Percentiles rank a stretch among this genome's conserved stretches.
Evolutionary conservation across 768 basidiomycete species (phyloP).

Genomic region (Chlorophyllum brunneum): DNA sequence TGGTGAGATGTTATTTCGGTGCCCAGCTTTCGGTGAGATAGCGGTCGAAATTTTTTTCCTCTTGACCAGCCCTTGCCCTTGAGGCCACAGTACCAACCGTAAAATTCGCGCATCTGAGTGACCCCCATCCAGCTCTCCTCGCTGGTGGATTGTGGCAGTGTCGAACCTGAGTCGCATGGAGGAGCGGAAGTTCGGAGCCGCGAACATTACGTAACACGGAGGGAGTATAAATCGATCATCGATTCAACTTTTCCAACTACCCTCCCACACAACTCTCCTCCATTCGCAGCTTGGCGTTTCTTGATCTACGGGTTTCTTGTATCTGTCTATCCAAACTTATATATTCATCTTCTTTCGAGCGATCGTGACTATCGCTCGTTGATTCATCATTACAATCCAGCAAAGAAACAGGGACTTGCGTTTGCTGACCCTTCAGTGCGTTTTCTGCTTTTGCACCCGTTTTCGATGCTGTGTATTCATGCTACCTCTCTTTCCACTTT

Average conservation of each 20-base stretch:
- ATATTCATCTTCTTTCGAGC: conserved; percentile 1
- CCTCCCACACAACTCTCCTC: background rate
- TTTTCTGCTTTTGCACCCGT: conserved; percentile 16
- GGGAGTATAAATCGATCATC: conserved; percentile 5
- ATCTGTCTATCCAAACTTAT: background rate
- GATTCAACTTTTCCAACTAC: background rate
- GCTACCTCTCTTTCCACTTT: conserved; percentile 18
- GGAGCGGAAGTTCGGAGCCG: background rate
- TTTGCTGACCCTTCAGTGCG: conserved; percentile 76
- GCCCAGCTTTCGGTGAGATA: too few relatives aligned
- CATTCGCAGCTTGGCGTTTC: background rate
- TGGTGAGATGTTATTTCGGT: too few relatives aligned
- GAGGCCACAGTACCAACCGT: background rate
- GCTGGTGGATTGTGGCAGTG: background rate
- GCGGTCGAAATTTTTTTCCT: too few relatives aligned
- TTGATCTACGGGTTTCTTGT: background rate
- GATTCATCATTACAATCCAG: conserved; percentile 67
- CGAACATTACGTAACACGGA: background rate
- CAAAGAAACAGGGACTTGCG: conserved; percentile 77
- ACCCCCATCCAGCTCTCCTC: background rate
- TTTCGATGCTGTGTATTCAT: too few relatives aligned
- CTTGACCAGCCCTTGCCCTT: too few relatives aligned
- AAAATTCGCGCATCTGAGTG: background rate
- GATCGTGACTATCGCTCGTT: conserved; percentile 2
- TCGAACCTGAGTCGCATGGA: background rate